Conservation (phyloP, 331 rosid genomes). For the Malus hybrid region DNA sequence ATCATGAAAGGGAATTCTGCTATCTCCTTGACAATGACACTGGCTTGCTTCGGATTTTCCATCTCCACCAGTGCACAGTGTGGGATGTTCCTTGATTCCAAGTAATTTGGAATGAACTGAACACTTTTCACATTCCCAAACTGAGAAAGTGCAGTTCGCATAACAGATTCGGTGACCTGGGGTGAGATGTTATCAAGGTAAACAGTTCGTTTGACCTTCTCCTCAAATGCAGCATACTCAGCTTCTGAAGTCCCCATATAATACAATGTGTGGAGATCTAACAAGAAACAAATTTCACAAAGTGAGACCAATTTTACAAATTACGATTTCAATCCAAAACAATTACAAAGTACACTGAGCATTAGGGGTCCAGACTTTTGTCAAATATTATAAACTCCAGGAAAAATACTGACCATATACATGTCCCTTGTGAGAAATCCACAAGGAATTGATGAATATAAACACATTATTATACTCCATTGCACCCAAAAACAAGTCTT, state of each 20-base stretch:
- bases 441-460: neutral
- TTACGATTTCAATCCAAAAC: neutral
- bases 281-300: neutral
- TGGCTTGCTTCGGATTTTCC: constrained; percentile 49
- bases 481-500: neutral
- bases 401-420: neutral
- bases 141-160: constrained; percentile 69
- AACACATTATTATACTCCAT: neutral
- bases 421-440: neutral
- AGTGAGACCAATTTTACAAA: neutral
- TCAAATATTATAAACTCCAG: neutral
- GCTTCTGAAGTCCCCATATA: constrained; percentile 44
- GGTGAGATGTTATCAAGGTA: constrained; percentile 74
- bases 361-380: neutral
- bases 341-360: neutral
- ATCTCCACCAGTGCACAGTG: constrained; percentile 67
- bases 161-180: constrained; percentile 58
- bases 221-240: constrained; percentile 51
- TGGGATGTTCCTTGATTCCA: constrained; percentile 41
- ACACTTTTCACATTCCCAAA: constrained; percentile 52
- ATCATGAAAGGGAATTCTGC: constrained; percentile 64
- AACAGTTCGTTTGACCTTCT: constrained; percentile 58
- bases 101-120: constrained; percentile 62
- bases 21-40: constrained; percentile 29
- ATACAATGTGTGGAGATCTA: constrained; percentile 6